Evolutionary conservation across 805 yeast genomes (phyloP), one percentile per base, ranked within the genome.

Genomic region (Saitoella complicata): DNA sequence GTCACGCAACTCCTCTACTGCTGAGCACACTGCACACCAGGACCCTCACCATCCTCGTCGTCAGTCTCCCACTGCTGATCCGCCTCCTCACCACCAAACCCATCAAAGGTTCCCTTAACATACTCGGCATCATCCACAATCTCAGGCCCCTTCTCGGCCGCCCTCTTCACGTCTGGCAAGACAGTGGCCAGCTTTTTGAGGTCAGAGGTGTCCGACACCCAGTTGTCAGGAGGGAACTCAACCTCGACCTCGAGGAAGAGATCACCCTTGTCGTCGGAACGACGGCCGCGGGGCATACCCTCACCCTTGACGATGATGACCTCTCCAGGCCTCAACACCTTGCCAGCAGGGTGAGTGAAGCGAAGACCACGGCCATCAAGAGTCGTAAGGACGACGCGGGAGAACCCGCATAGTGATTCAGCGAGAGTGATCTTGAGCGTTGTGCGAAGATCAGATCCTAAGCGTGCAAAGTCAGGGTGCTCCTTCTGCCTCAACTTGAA

Each of bases 371-470:
- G 73, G 11, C 80, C 87, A 60, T 91, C 97, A 45, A 87, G 68
- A 50, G 84, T 91, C 51, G 72, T 73, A 7, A 80, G 63, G 1
- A 85, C 66, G 8, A 72, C 70, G 43, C 73, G 70, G 34, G 71
- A 64, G 54, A 87, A 80, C 2, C 97, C 97, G 47, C 84, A 72
- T n/a, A 88, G 66, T 0, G 95, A 78, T 51, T 88, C 97, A 9
- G 74, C 74, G 43, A 88, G 65, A 1, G 93, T 68, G 37, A 88
- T 72, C 6, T 65, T 66, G 37, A 77, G 61, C 31, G 68, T 65
- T 2, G 83, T 70, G 51, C 73, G 73, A 42, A 91, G 62, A 58
- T 87, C 88, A 49, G 74, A 60, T 6, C 74, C 79, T 38, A 69
- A 67, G 45, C 91, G 68, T 36, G 62, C 63, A 54, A 85, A 78